A percentile compares a stretch with the other conserved stretches of the same genome.
These are phyloP conservation scores for Pyrenula massariospora DNA, from an alignment of 495 filamentous ascomycete genomes.

Conservation along the genomic window DNA sequence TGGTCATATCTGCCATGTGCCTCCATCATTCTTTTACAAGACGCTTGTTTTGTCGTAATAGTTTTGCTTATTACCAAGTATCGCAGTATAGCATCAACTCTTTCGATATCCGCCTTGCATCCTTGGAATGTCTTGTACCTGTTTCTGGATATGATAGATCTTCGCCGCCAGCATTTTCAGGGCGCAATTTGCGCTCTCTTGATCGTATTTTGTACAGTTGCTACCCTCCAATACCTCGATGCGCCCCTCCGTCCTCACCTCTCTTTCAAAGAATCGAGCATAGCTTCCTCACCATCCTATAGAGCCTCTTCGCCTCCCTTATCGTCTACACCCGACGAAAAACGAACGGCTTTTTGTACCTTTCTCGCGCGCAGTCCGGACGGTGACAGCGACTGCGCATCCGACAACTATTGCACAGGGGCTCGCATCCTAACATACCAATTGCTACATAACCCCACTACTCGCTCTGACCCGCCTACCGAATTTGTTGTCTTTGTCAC, in stretches of 20 bases:
- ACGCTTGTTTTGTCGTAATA: too few species aligned
- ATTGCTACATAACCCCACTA: not conserved
- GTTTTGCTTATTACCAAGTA: too few species aligned
- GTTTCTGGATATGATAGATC: not conserved
- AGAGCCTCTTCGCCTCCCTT: not conserved
- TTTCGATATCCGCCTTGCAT: too few species aligned
- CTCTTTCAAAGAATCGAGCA: not conserved
- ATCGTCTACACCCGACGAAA: not conserved
- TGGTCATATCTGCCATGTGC: too few species aligned
- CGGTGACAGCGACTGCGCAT: not conserved
- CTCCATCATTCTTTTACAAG: too few species aligned
- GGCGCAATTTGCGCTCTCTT: not conserved
- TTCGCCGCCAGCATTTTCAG: not conserved
- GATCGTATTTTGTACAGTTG: not conserved
- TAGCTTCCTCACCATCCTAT: not conserved
- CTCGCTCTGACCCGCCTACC: not conserved
- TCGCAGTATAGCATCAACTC: too few species aligned
- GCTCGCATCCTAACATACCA: not conserved
- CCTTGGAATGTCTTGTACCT: not conserved
- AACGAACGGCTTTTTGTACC: not conserved
- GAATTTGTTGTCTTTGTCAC: not conserved
- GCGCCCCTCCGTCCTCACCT: not conserved
- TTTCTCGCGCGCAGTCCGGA: not conserved
- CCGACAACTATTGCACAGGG: not conserved
- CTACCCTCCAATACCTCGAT: not conserved